Percentiles rank a stretch among this genome's conserved stretches.
Conservation (phyloP, 2,329 filamentous ascomycete species). For the Exserohilum turcica region DNA sequence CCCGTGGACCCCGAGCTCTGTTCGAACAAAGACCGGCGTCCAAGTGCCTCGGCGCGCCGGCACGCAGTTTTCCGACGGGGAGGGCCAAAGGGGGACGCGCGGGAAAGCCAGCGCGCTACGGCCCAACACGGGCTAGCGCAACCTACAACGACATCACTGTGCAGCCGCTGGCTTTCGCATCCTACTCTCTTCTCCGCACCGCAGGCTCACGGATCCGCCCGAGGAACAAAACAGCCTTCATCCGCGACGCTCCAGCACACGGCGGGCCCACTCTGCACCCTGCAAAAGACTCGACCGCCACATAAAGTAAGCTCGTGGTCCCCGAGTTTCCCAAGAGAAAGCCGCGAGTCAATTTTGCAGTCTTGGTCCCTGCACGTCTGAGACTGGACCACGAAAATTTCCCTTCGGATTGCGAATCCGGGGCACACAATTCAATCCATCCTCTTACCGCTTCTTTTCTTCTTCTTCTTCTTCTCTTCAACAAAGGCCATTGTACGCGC, state of each 20-base stretch:
- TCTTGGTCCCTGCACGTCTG: constrained; percentile 16
- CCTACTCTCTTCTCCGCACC: constrained; percentile 29
- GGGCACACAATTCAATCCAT: constrained; percentile 20
- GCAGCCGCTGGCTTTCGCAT: constrained; percentile 15
- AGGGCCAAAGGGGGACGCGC: constrained; percentile 10
- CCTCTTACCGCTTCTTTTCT: constrained; percentile 22
- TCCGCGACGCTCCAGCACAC: constrained; percentile 8
- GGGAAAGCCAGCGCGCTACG: constrained; percentile 14
- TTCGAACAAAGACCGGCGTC: constrained; percentile 26
- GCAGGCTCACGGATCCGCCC: constrained; percentile 19
- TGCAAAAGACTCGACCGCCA: constrained; percentile 17
- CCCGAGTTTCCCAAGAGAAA: constrained; percentile 20
- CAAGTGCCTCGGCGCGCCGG: constrained; percentile 1
- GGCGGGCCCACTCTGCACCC: constrained; percentile 15
- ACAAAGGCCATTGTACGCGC: constrained; percentile 15
- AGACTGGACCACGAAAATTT: constrained; percentile 21
- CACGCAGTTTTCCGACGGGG: constrained; percentile 29
- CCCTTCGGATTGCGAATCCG: constrained; percentile 23
- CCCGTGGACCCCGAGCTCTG: constrained; percentile 24
- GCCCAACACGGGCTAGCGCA: constrained; percentile 9
- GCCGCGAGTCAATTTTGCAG: constrained; percentile 13
- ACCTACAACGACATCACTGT: constrained; percentile 26
- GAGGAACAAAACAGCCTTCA: constrained; percentile 15
- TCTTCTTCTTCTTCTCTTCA: too few species aligned
- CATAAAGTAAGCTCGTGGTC: constrained; percentile 31